Evolutionary conservation across 352 stramenopile species (phyloP).

Genomic region (Globisporangium nunn): DNA sequence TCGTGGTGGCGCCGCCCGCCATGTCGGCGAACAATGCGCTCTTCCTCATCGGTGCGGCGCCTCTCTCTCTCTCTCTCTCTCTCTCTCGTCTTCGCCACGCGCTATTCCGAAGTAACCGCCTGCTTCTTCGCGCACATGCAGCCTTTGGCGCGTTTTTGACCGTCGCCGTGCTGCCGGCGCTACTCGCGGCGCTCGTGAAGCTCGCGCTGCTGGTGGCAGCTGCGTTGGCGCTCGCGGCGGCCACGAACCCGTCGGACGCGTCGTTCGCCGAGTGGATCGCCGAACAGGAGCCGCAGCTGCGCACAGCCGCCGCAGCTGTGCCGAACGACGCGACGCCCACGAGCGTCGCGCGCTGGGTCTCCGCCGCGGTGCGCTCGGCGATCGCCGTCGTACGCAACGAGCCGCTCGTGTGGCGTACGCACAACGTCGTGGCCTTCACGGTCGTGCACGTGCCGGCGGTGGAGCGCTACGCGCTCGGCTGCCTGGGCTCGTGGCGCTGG

Average conservation of each 20-base stretch:
- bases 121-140: conserved; percentile 9
- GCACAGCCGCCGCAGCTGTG: conserved; percentile 3
- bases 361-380: conserved; percentile 59
- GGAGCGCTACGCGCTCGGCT: conserved; percentile 59
- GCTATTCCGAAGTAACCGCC: not conserved
- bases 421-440: conserved; percentile 60
- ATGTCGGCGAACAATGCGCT: conserved; percentile 57
- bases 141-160: conserved; percentile 68
- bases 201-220: conserved; percentile 24
- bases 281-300: conserved; percentile 44
- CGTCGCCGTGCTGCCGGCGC: conserved; percentile 49
- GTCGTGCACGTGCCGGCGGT: conserved; percentile 54
- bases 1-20: conserved; percentile 10
- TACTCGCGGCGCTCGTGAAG: conserved; percentile 38
- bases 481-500: conserved; percentile 69
- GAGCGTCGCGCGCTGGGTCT: conserved; percentile 59
- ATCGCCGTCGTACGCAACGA: conserved; percentile 62
- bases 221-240: conserved; percentile 21
- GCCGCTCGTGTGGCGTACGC: conserved; percentile 43
- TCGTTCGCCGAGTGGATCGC: conserved; percentile 66
- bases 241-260: conserved; percentile 62
- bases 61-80: not conserved
- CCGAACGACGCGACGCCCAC: conserved; percentile 19
- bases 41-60: conserved; percentile 56
- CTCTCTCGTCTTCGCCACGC: not conserved